Evolutionary conservation across 257 asterid genomes (phyloP), one percentile per base, ranked within the genome.

Genomic region (Lycium ferocissimum): DNA sequence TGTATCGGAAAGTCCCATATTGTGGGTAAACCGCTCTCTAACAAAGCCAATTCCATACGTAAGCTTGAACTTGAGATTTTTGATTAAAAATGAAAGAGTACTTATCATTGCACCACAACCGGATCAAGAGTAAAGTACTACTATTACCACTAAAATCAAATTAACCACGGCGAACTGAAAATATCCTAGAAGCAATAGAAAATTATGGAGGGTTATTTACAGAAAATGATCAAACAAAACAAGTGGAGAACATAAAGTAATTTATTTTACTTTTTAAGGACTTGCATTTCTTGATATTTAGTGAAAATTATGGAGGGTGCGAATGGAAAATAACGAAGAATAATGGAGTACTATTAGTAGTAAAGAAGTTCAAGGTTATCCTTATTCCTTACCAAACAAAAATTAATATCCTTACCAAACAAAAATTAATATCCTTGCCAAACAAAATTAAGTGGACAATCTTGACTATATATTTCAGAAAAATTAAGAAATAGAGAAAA

Each of bases 401-500:
- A 67, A 49, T n/a, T n/a, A n/a, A n/a, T n/a, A n/a, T n/a, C n/a
- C n/a, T n/a, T n/a, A n/a, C n/a, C 7, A 51, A 75, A 49, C 62
- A 75, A 75, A 75, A 67, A 49, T n/a, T n/a, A n/a, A n/a, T n/a
- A n/a, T n/a, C n/a, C n/a, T n/a, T n/a, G n/a, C n/a, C 7, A 51
- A 75, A 49, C 62, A 75, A 75, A 75, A 67, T 1, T 22, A 49
- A 76, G 3, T 76, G 65, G 7, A 53, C 82, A 76, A 51, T 51
- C 7, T 76, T 76, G 82, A 53, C 82, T 76, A 51, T 26, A 12
- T 15, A 37, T 69, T 69, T 69, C 76, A 12, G 63, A 22, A 76
- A 76, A 22, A 69, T 7, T 76, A 51, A 76, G 26, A 76, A 76
- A 76, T 76, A 26, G 8, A 51, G 47, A 51, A 76, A 76, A 26